Conservation (phyloP, 306 rosid species). For the Trifolium fragiferum region DNA sequence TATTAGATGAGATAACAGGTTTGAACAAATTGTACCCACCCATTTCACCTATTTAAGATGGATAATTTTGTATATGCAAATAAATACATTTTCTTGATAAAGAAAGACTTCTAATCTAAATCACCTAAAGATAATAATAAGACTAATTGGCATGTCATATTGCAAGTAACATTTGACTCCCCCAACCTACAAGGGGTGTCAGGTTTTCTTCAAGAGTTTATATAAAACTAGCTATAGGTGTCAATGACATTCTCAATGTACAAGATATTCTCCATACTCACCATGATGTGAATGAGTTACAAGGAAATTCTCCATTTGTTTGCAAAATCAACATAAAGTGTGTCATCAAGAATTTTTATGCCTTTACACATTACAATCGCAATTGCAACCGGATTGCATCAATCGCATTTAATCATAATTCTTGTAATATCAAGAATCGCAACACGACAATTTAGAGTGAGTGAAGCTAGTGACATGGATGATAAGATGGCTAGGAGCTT, state of each 20-base stretch:
- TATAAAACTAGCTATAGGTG: constrained; percentile 33
- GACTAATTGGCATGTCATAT: constrained; percentile 24
- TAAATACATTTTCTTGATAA: constrained; percentile 15
- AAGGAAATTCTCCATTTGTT: constrained; percentile 36
- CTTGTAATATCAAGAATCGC: background rate
- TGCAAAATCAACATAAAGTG: constrained; percentile 12
- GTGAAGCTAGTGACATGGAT: constrained; percentile 46
- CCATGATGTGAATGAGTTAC: constrained; percentile 33
- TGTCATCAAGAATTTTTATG: background rate
- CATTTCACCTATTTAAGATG: too few species aligned
- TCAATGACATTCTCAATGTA: constrained; percentile 12
- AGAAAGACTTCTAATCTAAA: constrained; percentile 27
- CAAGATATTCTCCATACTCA: background rate
- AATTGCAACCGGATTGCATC: background rate
- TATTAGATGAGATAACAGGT: background rate
- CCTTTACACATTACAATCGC: background rate
- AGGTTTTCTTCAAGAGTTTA: constrained; percentile 35
- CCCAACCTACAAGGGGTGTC: constrained; percentile 32
- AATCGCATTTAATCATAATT: background rate
- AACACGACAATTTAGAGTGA: background rate
- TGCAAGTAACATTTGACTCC: constrained; percentile 21
- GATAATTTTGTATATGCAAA: constrained; percentile 26
- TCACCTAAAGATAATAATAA: background rate
- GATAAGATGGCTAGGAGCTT: constrained; percentile 36
- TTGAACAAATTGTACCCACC: background rate